Evolutionary conservation across 768 basidiomycete genomes (phyloP).

Genomic region (Tricholoma bakamatsutake): DNA sequence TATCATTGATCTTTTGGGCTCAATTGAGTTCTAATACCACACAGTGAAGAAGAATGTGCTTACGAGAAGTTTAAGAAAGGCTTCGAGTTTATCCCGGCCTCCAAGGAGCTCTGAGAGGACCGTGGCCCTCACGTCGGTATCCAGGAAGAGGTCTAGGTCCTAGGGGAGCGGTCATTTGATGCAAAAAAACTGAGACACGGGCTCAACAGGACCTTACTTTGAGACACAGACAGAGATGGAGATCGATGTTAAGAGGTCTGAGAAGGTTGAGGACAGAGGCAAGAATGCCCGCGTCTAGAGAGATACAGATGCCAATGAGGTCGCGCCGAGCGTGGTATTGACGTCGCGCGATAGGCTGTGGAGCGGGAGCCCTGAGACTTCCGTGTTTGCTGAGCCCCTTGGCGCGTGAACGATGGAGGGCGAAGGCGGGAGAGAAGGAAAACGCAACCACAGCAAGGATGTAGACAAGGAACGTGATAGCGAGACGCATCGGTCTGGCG

Average conservation of each 20-base stretch:
- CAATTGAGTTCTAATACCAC: neutral
- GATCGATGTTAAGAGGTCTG: constrained; percentile 10
- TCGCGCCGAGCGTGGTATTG: constrained; percentile 13
- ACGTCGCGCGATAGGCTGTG: constrained; percentile 11
- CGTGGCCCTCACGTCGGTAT: constrained; percentile 11
- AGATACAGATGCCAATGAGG: constrained; percentile 15
- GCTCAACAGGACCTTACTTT: constrained; percentile 7
- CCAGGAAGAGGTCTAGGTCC: constrained; percentile 14
- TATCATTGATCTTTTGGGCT: neutral
- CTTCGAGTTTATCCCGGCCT: constrained; percentile 10
- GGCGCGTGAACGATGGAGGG: constrained; percentile 8
- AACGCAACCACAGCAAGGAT: constrained; percentile 10
- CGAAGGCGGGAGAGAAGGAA: constrained; percentile 7
- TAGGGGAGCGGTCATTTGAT: neutral
- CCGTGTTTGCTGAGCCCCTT: constrained; percentile 6
- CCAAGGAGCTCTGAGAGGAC: constrained; percentile 13
- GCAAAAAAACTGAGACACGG: no score
- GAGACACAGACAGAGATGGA: constrained; percentile 15
- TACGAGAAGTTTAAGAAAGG: constrained; percentile 14
- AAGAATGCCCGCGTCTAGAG: constrained; percentile 11
- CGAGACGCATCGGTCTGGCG: constrained; percentile 11
- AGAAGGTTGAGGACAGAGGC: constrained; percentile 10
- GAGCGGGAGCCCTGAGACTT: constrained; percentile 2
- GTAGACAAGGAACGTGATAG: constrained; percentile 14
- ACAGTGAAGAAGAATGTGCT: neutral